Evolutionary conservation across 2,329 filamentous ascomycete genomes (phyloP).

Genomic region (Emmonsiellopsis sp.): DNA sequence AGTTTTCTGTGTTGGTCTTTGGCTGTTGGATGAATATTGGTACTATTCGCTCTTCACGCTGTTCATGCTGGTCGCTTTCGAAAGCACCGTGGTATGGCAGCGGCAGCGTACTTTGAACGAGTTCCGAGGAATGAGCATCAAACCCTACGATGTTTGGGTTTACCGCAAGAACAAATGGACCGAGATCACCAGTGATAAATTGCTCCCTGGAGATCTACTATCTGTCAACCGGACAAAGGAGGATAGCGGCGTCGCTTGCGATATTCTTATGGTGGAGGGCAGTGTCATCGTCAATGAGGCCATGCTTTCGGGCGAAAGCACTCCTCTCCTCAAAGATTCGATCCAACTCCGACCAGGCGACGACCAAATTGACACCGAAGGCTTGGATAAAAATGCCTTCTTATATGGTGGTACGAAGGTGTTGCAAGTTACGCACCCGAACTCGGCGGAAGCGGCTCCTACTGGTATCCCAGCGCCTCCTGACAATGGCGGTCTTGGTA

Average conservation of each 20-base stretch:
- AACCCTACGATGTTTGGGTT: conserved; percentile 91
- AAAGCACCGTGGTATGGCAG: conserved; percentile 99
- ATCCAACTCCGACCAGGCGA: conserved; percentile 80
- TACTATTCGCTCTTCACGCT: conserved; percentile 99
- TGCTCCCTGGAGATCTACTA: conserved; percentile 86
- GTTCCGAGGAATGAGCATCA: conserved; percentile 98
- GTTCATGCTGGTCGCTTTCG: conserved; percentile 95
- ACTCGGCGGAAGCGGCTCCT: conserved; percentile 44
- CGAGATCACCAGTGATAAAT: conserved; percentile 79
- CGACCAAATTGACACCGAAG: conserved; percentile 73
- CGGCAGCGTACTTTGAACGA: conserved; percentile 90
- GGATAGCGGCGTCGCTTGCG: conserved; percentile 91
- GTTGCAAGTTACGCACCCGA: conserved; percentile 85
- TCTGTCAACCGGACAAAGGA: conserved; percentile 92
- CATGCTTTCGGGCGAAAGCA: conserved; percentile 97
- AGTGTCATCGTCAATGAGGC: conserved; percentile 98
- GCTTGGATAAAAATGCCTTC: conserved; percentile 92
- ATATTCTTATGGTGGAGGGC: conserved; percentile 91
- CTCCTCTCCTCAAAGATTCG: conserved; percentile 91
- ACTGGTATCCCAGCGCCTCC: conserved; percentile 74
- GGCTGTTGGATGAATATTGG: conserved; percentile 99
- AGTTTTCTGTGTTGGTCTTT: conserved; percentile 94
- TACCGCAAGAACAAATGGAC: conserved; percentile 81
- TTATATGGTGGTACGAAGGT: conserved; percentile 97
- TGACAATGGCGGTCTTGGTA: conserved; percentile 85